Evolutionary conservation across 192 early-diverging fungal genomes (phyloP).

Genomic region (Gigaspora rosea): DNA sequence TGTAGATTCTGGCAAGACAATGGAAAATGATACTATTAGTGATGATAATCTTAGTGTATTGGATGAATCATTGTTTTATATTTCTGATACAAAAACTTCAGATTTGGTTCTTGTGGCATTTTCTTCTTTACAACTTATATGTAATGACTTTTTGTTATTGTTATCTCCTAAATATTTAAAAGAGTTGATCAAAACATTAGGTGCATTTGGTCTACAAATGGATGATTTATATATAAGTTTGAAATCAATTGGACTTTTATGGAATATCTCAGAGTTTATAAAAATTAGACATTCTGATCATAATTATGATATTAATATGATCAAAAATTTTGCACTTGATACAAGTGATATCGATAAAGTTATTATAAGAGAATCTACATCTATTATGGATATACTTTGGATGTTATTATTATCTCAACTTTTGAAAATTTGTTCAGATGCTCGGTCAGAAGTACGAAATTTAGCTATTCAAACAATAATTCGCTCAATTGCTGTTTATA

Average conservation of each 20-base stretch:
- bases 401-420: conserved; percentile 83
- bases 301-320: conserved; percentile 36
- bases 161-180: conserved; percentile 73
- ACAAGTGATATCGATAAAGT: conserved; percentile 35
- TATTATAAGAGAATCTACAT: conserved; percentile 41
- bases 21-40: conserved; percentile 1
- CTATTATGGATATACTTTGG: conserved; percentile 73
- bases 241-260: conserved; percentile 88
- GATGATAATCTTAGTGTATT: background rate
- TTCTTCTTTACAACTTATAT: conserved; percentile 91
- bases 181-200: conserved; percentile 79
- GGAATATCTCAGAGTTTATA: conserved; percentile 91
- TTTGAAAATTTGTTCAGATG: conserved; percentile 79
- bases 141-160: conserved; percentile 88
- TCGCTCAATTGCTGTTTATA: conserved; percentile 90
- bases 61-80: background rate
- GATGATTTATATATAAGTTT: conserved; percentile 95
- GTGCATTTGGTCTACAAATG: conserved; percentile 77
- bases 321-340: too few relatives aligned
- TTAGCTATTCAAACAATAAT: conserved; percentile 94
- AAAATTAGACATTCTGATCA: conserved; percentile 67
- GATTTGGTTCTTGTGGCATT: conserved; percentile 80
- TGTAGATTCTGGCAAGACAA: conserved; percentile 14
- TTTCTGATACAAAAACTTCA: conserved; percentile 16
- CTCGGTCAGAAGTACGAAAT: conserved; percentile 88